Conservation (phyloP, 345 rosid genomes). For the Garcia nutans region DNA sequence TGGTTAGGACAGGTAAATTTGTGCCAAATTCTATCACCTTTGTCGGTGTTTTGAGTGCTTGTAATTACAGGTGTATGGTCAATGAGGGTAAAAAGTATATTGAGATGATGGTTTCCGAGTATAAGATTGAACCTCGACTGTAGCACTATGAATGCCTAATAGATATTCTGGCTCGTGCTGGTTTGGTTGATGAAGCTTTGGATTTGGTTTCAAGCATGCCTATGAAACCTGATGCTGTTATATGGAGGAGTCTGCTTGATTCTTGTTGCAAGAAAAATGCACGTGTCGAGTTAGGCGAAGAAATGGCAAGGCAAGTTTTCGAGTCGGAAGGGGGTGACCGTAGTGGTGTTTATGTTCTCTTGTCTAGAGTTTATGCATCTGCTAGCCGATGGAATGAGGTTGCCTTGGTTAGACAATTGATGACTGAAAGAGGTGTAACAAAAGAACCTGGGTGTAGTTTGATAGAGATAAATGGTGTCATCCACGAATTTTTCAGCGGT, state of each 20-base stretch:
- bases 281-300: conserved; percentile 60
- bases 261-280: conserved; percentile 68
- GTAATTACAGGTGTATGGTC: conserved; percentile 69
- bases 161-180: conserved; percentile 73
- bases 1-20: conserved; percentile 37
- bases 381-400: conserved; percentile 80
- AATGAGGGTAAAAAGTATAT: conserved; percentile 55
- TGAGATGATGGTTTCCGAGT: conserved; percentile 57
- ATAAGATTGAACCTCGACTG: conserved; percentile 55
- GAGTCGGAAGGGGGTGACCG: conserved; percentile 40
- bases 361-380: conserved; percentile 72
- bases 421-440: conserved; percentile 59
- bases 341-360: conserved; percentile 68
- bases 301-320: conserved; percentile 51
- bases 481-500: conserved; percentile 83
- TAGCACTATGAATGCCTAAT: conserved; percentile 84
- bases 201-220: conserved; percentile 60
- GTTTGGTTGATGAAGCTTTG: conserved; percentile 63
- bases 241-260: conserved; percentile 89
- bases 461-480: conserved; percentile 61
- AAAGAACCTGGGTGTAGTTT: conserved; percentile 90
- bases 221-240: conserved; percentile 68
- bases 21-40: conserved; percentile 63
- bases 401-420: conserved; percentile 61
- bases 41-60: conserved; percentile 63